Evolutionary conservation across 345 rosid genomes (phyloP), one percentile per base, ranked within the genome.

Genomic region (Populus euphratica): DNA sequence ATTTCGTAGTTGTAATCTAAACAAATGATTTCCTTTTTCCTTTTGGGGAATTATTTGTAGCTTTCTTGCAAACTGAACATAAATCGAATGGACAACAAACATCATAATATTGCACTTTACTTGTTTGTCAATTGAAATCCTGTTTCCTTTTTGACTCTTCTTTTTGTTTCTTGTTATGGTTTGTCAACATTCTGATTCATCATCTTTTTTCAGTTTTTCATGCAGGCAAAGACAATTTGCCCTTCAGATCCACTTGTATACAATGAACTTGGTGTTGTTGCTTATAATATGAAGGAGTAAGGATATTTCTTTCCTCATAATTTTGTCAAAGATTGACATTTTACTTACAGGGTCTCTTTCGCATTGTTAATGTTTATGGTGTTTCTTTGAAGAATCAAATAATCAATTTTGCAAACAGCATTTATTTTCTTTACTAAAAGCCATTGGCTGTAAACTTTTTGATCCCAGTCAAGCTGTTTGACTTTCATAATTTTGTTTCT

Each of bases 241-340:
- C 89, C 95, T 72, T 91, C 95, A 29, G 98, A 96, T 85, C 99
- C 99, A 69, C 92, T 93, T 80, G 95, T 96, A 41, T 92, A 89
- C 81, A 96, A 94, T 78, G 99, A 96, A 87, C 93, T 94, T 11
- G 99, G 98, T 61, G 97, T 96, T 85, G 99, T 96, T 85, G 93
- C 99, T 71, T 96, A 89, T 86, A 87, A 91, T 78, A 89, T 92
- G 98, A 90, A 94, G 81, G 98, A 96, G 98, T 94, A 89, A 81
- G 97, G 76, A 83, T 49, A 62, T 16, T 14, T 41, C 17, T 36
- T 52, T 27, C 9, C 41, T 73, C 16, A 41, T 65, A 6, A 33
- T 61, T 49, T n/a, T 54, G 14, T 76, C n/a, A 72, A 59, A 27
- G 33, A 68, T 64, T 38, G 21, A n/a, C 27, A 18, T 39, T 64